Conservation (phyloP, 345 rosid genomes). For the Hirschfeldia incana region DNA sequence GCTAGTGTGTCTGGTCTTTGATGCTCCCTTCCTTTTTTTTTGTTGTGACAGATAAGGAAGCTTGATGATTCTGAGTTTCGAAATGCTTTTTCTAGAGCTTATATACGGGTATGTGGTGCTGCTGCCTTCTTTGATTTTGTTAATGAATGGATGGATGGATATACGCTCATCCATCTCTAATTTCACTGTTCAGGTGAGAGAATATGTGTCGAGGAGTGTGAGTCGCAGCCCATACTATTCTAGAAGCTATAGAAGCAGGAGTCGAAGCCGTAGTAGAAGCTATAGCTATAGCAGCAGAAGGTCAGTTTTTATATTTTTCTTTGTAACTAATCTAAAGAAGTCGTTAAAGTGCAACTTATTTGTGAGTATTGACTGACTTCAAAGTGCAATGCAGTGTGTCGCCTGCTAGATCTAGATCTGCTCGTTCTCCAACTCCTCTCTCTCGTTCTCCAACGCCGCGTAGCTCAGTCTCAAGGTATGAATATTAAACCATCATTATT, state of each 20-base stretch:
- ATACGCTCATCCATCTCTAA: neutral
- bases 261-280: constrained; percentile 47
- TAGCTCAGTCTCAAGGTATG: constrained; percentile 60
- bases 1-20: neutral
- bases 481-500: neutral
- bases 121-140: neutral
- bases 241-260: constrained; percentile 42
- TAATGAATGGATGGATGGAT: neutral
- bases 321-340: neutral
- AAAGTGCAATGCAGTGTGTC: constrained; percentile 47
- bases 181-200: constrained; percentile 61
- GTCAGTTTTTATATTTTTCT: constrained; percentile 33
- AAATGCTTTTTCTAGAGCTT: constrained; percentile 84
- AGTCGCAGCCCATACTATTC: constrained; percentile 55
- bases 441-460: constrained; percentile 49
- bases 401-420: constrained; percentile 62
- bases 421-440: constrained; percentile 46
- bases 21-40: constrained; percentile 15
- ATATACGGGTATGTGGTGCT: constrained; percentile 62
- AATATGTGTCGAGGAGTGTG: constrained; percentile 73
- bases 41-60: constrained; percentile 60
- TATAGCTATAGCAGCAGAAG: constrained; percentile 58
- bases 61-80: constrained; percentile 86
- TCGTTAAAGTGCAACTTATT: neutral
- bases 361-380: neutral